Base-by-base conservation (phyloP, 495 filamentous ascomycete species). In the Lentithecium fluviatile region DNA sequence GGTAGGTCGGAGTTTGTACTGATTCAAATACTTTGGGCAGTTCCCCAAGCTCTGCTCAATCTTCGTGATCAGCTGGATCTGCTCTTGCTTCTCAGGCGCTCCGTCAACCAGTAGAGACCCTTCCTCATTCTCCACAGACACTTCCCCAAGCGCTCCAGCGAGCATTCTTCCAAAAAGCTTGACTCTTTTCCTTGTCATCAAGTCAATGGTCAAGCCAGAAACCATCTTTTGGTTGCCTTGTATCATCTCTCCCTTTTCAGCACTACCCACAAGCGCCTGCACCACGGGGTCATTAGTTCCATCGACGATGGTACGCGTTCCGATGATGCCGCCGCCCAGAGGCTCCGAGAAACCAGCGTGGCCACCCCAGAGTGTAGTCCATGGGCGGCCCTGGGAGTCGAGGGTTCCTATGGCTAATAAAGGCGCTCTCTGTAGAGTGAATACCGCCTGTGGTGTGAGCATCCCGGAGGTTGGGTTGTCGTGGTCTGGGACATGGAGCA, bases 21-120 rank as follows among this genome's bases (percentile, higher is more conserved):
- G 81, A 73, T 90, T 92, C 20, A 94, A 62, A 62, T 95, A 93
- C 74, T 93, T 95, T 0, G 90, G 90, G 67, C 89, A 93, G 60
- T 91, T 92, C 12, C 80, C 74, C 32, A 94, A 68, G 69, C 81
- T 85, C 65, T 87, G 85, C 54, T 87, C 80, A 56, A 92, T 82
- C 34, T 78, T 76, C 24, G 90, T 76, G 5, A 82, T 81, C 13
- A 92, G 58, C 65, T 91, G 85, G n/a, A 84, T 73, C 50, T 88
- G 78, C 3, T 74, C 77, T n/a, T 74, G 61, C 23, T 38, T 64
- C 45, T 63, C 68, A 21, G 61, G 65, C 4, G 61, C 64, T n/a
- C 59, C 47, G n/a, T 70, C 69, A 2, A 64, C 66, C 11, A 58
- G 69, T 5, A 68, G 64, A 12, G 60, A 70, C 8, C 60, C 62